Percentiles rank a stretch among this genome's conserved stretches.
Evolutionary conservation across 495 filamentous ascomycete genomes (phyloP).

Genomic region (Hypoxylon cercidicola): DNA sequence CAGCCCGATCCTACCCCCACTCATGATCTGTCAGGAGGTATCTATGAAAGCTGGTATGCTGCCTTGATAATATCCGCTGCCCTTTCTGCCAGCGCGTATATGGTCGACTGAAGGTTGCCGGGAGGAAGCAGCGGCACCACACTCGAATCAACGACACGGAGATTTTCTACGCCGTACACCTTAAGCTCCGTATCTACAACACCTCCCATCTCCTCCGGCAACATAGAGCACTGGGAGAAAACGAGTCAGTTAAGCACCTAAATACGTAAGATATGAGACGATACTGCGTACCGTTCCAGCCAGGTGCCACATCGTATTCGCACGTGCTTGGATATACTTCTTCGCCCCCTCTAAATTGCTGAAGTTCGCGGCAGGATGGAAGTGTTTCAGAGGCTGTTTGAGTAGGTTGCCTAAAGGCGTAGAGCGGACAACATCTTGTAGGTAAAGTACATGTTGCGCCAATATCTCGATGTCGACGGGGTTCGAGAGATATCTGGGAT

Average conservation of each 20-base stretch:
- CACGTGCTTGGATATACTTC: slow-evolving; percentile 3
- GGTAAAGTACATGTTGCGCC: slow-evolving; percentile 42
- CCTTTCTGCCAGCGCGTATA: slow-evolving; percentile 65
- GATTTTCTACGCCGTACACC: slow-evolving; percentile 57
- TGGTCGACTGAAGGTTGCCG: slow-evolving; percentile 59
- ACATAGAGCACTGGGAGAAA: slow-evolving; percentile 46
- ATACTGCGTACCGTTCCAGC: slow-evolving; percentile 27
- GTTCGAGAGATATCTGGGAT: slow-evolving; percentile 66
- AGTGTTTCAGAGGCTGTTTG: slow-evolving; percentile 12
- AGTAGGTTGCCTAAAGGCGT: slow-evolving; percentile 13
- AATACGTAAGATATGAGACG: too few relatives aligned
- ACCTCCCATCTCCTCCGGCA: slow-evolving; percentile 48
- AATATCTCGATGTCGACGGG: slow-evolving; percentile 62
- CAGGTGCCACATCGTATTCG: slow-evolving; percentile 37
- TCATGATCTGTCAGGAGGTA: too few relatives aligned
- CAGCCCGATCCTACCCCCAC: too few relatives aligned
- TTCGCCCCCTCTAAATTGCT: slow-evolving; percentile 9
- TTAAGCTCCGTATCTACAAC: slow-evolving; percentile 54
- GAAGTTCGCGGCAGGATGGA: background rate
- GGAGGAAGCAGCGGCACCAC: slow-evolving; percentile 58
- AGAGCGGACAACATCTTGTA: slow-evolving; percentile 10
- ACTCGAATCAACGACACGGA: slow-evolving; percentile 66
- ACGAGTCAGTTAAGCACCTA: too few relatives aligned
- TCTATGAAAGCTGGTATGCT: too few relatives aligned
- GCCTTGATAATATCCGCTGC: slow-evolving; percentile 66